Evolutionary conservation across 345 rosid species (phyloP).

Genomic region (Populus ilicifolia): DNA sequence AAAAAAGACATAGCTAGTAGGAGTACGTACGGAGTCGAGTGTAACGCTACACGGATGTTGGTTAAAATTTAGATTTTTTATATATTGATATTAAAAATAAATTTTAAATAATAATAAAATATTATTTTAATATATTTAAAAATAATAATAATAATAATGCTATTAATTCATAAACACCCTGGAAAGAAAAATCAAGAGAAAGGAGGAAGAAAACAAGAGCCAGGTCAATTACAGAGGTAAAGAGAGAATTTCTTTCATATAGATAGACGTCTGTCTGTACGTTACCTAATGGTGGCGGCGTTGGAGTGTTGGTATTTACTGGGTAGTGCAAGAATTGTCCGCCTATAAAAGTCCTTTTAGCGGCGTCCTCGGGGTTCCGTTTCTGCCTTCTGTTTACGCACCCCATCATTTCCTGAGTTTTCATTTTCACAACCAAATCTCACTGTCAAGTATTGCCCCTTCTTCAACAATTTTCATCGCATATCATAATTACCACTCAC

Average conservation of each 20-base stretch:
- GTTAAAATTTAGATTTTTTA: no score
- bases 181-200: not conserved
- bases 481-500: no score
- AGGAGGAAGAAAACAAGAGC: constrained; percentile 1
- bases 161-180: no score
- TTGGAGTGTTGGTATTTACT: not conserved
- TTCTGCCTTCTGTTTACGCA: constrained; percentile 20
- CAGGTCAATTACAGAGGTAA: not conserved
- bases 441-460: not conserved
- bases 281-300: not conserved
- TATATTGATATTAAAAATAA: no score
- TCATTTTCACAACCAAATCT: not conserved
- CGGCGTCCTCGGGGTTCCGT: constrained; percentile 19
- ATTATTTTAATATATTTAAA: no score
- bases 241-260: not conserved
- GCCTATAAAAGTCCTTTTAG: constrained; percentile 9
- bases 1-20: not conserved
- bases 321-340: constrained; percentile 15
- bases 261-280: not conserved
- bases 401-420: constrained; percentile 19
- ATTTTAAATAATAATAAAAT: no score
- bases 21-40: no score
- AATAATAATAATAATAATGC: no score
- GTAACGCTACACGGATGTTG: no score
- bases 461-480: no score